Base-by-base conservation (phyloP, 306 rosid species). In the Sesbania bispinosa region DNA sequence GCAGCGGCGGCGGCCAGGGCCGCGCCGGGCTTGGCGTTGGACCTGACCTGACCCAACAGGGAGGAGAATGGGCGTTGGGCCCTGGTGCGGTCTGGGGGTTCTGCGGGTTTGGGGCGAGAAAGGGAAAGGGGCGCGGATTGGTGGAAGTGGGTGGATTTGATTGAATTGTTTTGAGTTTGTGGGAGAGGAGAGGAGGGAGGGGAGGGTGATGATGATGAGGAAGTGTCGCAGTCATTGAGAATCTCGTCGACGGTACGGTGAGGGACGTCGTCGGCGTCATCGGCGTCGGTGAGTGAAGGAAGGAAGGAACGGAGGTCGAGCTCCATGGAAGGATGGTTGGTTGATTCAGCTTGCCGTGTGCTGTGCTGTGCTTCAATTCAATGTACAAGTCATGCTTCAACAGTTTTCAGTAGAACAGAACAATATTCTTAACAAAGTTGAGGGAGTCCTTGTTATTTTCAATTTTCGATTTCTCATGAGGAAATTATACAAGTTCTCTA, bases 1-100 rank as follows among this genome's bases (percentile, higher is more conserved):
- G 99, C 99, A 0, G 89, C 94, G 0, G 99, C 99, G 0, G 96
- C 97, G 0, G 99, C 97, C 16, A 94, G 82, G 11, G 98, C 98
- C 9, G 88, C 97, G 30, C 98, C 98, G 6, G 98, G 97, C 79
- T 91, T 94, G 11, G 87, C 95, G 53, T 83, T 90, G 48, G 96
- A 81, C 16, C 90, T 82, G 16, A 90, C 88, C 10, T 91, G 92
- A 3, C 80, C 85, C 0, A 94, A 73, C 29, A 94, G 81, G 52
- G 96, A 87, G 39, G 88, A 80, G 78, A 92, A 83, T 1, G 89
- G 87, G 43, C 87, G 80, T n/a, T 82, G 78, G 14, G 51, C 74
- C 66, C 82, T 77, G 21, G 82, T 78, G 3, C 86, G 79, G 15
- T 78, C 89, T n/a, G 87, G 29, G 10, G 41, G 53, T 2, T 87